Evolutionary conservation across 2,329 filamentous ascomycete genomes (phyloP), one percentile per base, ranked within the genome.

Genomic region (Aspergillus sp.): DNA sequence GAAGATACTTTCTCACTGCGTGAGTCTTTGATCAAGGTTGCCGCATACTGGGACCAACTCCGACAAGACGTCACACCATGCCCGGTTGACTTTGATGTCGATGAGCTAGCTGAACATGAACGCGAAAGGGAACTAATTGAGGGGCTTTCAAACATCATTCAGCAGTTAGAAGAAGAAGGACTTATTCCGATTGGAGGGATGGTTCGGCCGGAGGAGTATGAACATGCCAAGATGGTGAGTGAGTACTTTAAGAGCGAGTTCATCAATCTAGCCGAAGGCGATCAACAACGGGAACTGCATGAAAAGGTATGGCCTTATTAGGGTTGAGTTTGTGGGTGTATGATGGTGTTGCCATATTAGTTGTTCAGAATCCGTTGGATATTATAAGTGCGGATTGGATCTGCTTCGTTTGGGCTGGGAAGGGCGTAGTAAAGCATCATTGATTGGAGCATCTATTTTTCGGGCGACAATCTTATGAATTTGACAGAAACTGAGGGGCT

Each of bases 1-100:
- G 59, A 67, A 39, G 64, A 66, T 51, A 56, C 62, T 8, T 66
- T 67, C 52, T 67, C 62, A 9, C 51, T 67, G n/a, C 61, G 59
- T 28, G 59, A 67, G 54, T 39, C 62, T n/a, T 30, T 65, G 38
- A 60, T 66, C n/a, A 51, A 45, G 19, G 48, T 62, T 17, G 53
- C 63, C 15, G 59, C 64, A 30, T 59, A 53, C 17, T 67, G 63
- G 62, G 10, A 61, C 21, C 50, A 63, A 7, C 54, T 67, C 9
- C n/a, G 6, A 1, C 30, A 19, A 5, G 17, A 43, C 12, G 23
- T 36, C 50, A 51, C 9, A 5, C 21, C 53, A 41, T 63, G 59
- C 48, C 64, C 62, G 17, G 47, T 66, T 23, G 47, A 39, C 43
- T 66, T 66, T 25, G 50, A 49, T 8, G 39, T 43, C 9, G 48